These are phyloP conservation scores for Closterium sp. DNA, from an alignment of 139 green algal species.

Conservation along the genomic window DNA sequence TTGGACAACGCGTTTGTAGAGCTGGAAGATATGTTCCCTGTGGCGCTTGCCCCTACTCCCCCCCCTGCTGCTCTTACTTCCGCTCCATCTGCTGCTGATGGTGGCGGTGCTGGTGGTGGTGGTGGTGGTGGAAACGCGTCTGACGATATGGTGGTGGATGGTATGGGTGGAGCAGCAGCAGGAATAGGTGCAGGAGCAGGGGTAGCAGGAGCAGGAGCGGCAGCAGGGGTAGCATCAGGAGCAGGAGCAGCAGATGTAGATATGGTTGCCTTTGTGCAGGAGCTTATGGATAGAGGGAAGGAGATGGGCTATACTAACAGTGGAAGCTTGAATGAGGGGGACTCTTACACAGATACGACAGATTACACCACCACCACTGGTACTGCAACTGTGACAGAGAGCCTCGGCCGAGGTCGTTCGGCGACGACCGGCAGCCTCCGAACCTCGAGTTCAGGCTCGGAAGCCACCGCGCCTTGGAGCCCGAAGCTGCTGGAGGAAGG, in stretches of 20 bases:
- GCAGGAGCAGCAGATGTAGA: background rate
- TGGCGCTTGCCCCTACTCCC: background rate
- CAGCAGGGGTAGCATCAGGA: background rate
- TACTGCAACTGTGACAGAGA: background rate
- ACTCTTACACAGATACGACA: background rate
- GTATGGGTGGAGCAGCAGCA: background rate
- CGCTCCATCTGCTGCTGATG: background rate
- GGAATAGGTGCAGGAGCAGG: background rate
- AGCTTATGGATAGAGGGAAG: background rate
- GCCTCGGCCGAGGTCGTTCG: background rate
- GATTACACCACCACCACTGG: background rate
- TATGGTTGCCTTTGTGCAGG: background rate
- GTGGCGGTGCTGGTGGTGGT: background rate
- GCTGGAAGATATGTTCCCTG: conserved; percentile 16
- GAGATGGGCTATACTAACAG: background rate
- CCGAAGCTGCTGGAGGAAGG: background rate
- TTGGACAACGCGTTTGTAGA: conserved; percentile 19
- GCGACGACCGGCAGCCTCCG: no score
- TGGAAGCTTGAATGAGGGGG: background rate
- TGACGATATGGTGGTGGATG: no score
- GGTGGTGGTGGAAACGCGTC: background rate
- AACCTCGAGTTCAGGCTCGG: background rate
- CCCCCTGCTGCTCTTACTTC: background rate
- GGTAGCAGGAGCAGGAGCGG: background rate
- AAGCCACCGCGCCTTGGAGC: background rate